Percentiles rank a stretch among this genome's conserved stretches.
Conservation (phyloP, 2,329 filamentous ascomycete genomes). For the Lasiodiplodia sp. region DNA sequence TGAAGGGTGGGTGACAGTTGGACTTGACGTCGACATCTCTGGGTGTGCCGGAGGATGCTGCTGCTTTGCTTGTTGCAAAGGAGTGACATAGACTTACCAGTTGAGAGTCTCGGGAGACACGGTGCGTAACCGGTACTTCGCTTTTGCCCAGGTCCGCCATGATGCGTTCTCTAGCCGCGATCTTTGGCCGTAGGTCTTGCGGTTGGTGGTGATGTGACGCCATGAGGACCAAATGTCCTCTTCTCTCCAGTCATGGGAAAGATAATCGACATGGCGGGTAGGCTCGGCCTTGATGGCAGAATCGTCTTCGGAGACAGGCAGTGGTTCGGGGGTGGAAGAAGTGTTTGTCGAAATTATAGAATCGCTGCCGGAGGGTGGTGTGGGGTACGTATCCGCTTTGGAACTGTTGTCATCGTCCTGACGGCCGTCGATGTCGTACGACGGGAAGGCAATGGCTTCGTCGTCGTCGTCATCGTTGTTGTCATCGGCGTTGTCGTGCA, state of each 20-base stretch:
- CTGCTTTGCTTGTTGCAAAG: background rate
- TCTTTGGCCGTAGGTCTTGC: constrained; percentile 80
- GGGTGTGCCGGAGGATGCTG: background rate
- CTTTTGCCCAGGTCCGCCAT: constrained; percentile 96
- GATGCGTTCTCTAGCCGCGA: constrained; percentile 91
- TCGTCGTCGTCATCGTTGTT: constrained; percentile 49
- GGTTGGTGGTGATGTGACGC: constrained; percentile 86
- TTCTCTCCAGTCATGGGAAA: constrained; percentile 91
- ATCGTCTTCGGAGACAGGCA: constrained; percentile 74
- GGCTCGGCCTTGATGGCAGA: constrained; percentile 76
- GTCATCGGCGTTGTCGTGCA: background rate
- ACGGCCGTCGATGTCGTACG: constrained; percentile 47
- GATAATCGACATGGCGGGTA: constrained; percentile 91
- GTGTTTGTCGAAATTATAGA: constrained; percentile 49
- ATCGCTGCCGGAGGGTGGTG: constrained; percentile 63
- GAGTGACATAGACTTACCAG: constrained; percentile 68
- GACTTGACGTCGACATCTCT: background rate
- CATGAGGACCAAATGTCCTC: constrained; percentile 98
- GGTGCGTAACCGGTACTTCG: constrained; percentile 85
- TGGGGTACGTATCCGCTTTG: constrained; percentile 54
- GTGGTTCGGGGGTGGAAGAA: constrained; percentile 64
- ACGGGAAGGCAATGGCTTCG: constrained; percentile 54
- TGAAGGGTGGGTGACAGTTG: background rate
- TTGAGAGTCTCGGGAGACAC: constrained; percentile 91
- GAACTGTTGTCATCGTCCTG: constrained; percentile 32